Evolutionary conservation across 352 stramenopile genomes (phyloP).

Genomic region (Saprolegnia parasitica): DNA sequence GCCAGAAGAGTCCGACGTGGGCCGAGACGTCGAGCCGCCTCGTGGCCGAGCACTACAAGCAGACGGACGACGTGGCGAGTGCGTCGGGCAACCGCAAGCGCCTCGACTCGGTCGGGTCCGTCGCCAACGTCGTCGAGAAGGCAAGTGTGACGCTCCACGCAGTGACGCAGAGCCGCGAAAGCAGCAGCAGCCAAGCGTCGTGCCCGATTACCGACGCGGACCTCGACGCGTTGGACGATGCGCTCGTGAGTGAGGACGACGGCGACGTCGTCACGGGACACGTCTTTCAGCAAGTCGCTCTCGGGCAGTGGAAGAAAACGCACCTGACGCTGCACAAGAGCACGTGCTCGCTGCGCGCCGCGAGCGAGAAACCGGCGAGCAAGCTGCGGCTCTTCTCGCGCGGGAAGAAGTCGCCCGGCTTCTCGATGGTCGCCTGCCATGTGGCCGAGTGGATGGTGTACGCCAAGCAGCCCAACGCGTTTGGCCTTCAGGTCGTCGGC

Average conservation of each 20-base stretch:
- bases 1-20: constrained; percentile 53
- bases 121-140: constrained; percentile 1
- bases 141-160: not conserved
- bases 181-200: not conserved
- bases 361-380: not conserved
- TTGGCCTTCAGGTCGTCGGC: constrained; percentile 74
- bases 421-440: constrained; percentile 57
- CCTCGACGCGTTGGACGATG: constrained; percentile 43
- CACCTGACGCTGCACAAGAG: constrained; percentile 64
- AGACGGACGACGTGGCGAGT: constrained; percentile 44
- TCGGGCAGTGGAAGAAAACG: constrained; percentile 60
- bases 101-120: constrained; percentile 7
- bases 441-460: constrained; percentile 75
- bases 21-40: constrained; percentile 60
- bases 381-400: constrained; percentile 7
- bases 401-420: constrained; percentile 4
- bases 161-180: not conserved
- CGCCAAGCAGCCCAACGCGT: constrained; percentile 68
- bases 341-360: constrained; percentile 35
- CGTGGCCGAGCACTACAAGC: constrained; percentile 66
- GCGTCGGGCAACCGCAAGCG: not conserved
- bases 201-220: not conserved
- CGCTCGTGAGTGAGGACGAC: constrained; percentile 38
- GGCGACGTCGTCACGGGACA: constrained; percentile 49
- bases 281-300: constrained; percentile 63